A percentile compares a stretch with the other conserved stretches of the same genome.
These are phyloP conservation scores for Boeremia lycopersici DNA, from an alignment of 2,329 filamentous ascomycete species.

Conservation along the genomic window DNA sequence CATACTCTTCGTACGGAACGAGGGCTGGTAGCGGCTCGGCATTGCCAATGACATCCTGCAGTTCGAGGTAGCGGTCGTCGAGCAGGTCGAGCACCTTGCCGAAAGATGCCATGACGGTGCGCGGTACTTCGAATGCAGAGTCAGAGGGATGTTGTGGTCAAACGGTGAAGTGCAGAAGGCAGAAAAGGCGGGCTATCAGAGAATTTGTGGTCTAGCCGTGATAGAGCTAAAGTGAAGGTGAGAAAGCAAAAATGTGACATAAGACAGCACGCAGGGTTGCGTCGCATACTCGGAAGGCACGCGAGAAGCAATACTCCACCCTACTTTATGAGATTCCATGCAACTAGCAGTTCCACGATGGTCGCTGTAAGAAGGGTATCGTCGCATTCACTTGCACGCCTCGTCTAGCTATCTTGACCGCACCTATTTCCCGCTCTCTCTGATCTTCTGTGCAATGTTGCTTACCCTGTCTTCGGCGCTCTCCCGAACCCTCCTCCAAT, in stretches of 20 bases:
- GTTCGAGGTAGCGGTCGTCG: conserved; percentile 37
- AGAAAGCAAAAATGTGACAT: not conserved
- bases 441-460: conserved; percentile 42
- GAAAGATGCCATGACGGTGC: conserved; percentile 32
- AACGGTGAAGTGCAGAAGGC: not conserved
- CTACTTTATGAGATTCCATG: conserved; percentile 10
- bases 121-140: not conserved
- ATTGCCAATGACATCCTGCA: conserved; percentile 41
- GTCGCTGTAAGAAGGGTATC: conserved; percentile 30
- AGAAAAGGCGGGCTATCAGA: not conserved
- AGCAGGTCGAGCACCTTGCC: conserved; percentile 40
- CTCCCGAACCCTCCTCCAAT: conserved; percentile 53
- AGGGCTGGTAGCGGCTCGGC: conserved; percentile 38
- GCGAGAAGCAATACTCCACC: not conserved
- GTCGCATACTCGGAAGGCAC: not conserved
- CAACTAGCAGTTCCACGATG: not conserved
- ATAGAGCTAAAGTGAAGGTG: conserved; percentile 3
- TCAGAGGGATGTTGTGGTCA: not conserved
- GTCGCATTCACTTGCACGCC: conserved; percentile 13
- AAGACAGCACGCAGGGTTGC: not conserved
- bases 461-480: conserved; percentile 50
- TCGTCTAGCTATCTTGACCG: not conserved
- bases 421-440: conserved; percentile 37
- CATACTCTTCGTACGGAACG: conserved; percentile 40
- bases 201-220: not conserved